These are phyloP conservation scores for Trametes villosa DNA, from an alignment of 768 basidiomycete species.

Conservation along the genomic window DNA sequence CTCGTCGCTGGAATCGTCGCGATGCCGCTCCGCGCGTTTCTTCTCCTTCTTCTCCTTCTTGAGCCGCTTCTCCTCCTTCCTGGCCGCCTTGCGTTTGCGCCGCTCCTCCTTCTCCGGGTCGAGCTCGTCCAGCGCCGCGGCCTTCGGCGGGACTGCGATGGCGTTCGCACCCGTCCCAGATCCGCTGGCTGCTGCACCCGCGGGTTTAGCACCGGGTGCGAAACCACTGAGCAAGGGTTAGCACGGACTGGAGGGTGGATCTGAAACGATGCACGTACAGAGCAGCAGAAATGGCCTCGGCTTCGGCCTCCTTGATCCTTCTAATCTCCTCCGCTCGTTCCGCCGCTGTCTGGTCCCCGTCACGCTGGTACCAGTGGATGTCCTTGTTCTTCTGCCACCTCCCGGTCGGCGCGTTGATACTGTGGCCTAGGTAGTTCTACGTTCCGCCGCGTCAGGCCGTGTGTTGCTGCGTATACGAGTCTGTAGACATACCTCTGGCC, in stretches of 20 bases:
- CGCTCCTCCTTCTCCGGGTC: constrained; percentile 40
- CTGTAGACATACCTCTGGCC: constrained; percentile 85
- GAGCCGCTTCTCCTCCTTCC: constrained; percentile 62
- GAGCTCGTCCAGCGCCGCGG: constrained; percentile 11
- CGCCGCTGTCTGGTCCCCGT: constrained; percentile 44
- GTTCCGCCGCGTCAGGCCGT: too few species aligned
- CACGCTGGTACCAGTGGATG: constrained; percentile 92
- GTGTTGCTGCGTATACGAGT: too few species aligned
- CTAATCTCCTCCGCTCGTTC: constrained; percentile 75
- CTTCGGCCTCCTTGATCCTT: constrained; percentile 85
- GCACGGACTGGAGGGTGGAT: too few species aligned
- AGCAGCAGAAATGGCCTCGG: constrained; percentile 82
- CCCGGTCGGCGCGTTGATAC: constrained; percentile 92
- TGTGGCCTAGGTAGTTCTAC: constrained; percentile 94
- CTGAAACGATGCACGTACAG: constrained; percentile 49
- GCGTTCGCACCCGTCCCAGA: constrained; percentile 38
- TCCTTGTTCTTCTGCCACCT: constrained; percentile 99
- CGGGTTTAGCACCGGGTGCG: constrained; percentile 44
- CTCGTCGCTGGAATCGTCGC: constrained; percentile 14
- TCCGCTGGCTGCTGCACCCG: constrained; percentile 13
- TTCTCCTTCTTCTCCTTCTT: constrained; percentile 48
- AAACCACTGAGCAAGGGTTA: constrained; percentile 62
- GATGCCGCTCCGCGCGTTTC: constrained; percentile 40
- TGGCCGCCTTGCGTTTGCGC: constrained; percentile 43
- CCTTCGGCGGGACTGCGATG: constrained; percentile 29